Evolutionary conservation across 1,284 basidiomycete species (phyloP), one percentile per base, ranked within the genome.

Genomic region (Termitomyces sp.): DNA sequence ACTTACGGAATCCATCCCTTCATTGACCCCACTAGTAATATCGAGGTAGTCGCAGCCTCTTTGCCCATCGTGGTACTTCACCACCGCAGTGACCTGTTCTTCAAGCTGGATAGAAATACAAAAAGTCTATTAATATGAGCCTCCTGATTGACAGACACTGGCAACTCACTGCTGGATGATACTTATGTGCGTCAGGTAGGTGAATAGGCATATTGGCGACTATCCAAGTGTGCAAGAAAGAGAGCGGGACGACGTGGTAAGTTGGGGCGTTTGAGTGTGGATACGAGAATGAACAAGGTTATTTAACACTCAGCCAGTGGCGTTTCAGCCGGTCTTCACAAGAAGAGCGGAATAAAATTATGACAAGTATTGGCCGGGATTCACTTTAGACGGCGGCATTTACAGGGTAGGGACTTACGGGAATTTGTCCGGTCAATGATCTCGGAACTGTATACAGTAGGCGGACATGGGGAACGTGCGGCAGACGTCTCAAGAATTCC

Each of bases 1-100:
- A 48, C 50, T 35, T 26, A 55, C 54, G 9, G 44, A n/a, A 42
- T 55, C 54, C 1, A 55, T 24, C 14, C 56, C 56, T 47, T 39
- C 43, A 35, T 44, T 57, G 3, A 48, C 19, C 16, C 53, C 56
- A 18, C 35, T 57, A 10, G 30, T 41, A 13, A 57, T 44, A 10
- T 57, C 56, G 16, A 57, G 48, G 33, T 55, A 57, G 34, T 55
- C 44, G 24, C 16, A 50, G 5, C 43, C 42, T 31, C 53, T 57
- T 38, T 55, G 37, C 11, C 19, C 26, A 41, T 57, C 56, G n/a
- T 49, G 24, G 14, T 43, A 46, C 26, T 49, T 52, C 44, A 55
- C 46, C 5, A 57, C 50, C 5, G 45, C 48, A 28, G 48, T 55
- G 26, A 57, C 41, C 13, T 50, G 46, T 26, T 57, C 56, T 31